Base-by-base conservation (phyloP, 208 protist species). In the Trypanosoma congolense region DNA sequence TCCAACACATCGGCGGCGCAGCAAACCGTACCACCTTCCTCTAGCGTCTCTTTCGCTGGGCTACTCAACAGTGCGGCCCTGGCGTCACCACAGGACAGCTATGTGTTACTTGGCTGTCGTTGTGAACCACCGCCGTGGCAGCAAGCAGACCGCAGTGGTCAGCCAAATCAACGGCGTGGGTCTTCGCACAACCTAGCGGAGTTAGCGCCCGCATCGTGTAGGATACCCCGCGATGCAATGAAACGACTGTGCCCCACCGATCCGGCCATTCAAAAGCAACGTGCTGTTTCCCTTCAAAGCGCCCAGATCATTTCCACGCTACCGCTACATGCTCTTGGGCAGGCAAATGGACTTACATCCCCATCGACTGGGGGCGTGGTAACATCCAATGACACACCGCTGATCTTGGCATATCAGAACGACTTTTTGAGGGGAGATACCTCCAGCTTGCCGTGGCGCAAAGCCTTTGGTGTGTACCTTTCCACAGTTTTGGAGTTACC, bases 41-140 rank as follows among this genome's bases (percentile, higher is more conserved):
- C 57, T 19, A 22, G 10, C 3, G 10, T 24, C n/a, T 12, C 41
- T n/a, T 4, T 38, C 12, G 21, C 50, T 21, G 38, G 19, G 1
- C 35, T 38, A 2, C 38, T 26, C 1, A 35, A 2, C 33, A n/a
- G 16, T 28, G 18, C 4, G 3, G 25, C 61, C 16, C 18, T 33
- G 3, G 3, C 21, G 12, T 16, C 52, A 10, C 29, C 54, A 25
- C 61, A 57, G 30, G 36, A 47, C n/a, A 28, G 36, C 19, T 66
- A 59, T 49, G 52, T 66, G 2, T 24, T 66, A 10, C 61, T 66
- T 1, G 61, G 61, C 4, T 66, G 61, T 44, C 52, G 61, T 5
- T 41, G 47, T 31, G 33, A 48, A 2, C 26, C 35, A 21, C 25
- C 22, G 21, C 28, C 31, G 12, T 14, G 21, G 10, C 49, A 46